phyloP scores from a whole-genome alignment of 2,329 filamentous ascomycete genomes.

The Xylariaceae sp. region DNA sequence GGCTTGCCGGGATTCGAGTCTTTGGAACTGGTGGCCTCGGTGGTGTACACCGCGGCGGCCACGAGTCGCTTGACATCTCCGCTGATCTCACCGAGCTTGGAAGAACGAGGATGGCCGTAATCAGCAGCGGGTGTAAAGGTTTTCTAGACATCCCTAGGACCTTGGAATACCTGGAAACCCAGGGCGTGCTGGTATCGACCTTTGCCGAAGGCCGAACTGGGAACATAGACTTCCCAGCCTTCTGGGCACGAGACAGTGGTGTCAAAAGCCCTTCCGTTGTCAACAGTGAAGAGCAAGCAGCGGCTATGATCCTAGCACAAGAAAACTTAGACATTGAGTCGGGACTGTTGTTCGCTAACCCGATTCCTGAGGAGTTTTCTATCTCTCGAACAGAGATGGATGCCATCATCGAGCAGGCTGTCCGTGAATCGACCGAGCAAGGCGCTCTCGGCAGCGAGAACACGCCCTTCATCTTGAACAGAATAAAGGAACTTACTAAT shows the following conservation, averaged over 20 bases:
- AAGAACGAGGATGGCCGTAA: conserved; percentile 82
- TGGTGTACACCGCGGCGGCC: conserved; percentile 87
- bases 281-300: conserved; percentile 77
- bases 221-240: conserved; percentile 83
- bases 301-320: conserved; percentile 84
- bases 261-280: conserved; percentile 77
- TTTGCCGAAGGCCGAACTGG: conserved; percentile 81
- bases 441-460: conserved; percentile 75
- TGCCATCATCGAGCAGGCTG: conserved; percentile 66
- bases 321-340: conserved; percentile 71
- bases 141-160: conserved; percentile 92
- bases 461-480: conserved; percentile 79
- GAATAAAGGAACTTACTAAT: conserved; percentile 78
- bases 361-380: conserved; percentile 71
- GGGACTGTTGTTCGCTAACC: conserved; percentile 87
- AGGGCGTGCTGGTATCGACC: conserved; percentile 81
- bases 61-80: conserved; percentile 88
- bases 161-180: conserved; percentile 73
- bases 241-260: conserved; percentile 89
- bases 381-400: conserved; percentile 75
- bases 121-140: conserved; percentile 92
- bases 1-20: conserved; percentile 83
- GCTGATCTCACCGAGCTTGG: conserved; percentile 94
- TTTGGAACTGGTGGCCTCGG: conserved; percentile 95
- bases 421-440: conserved; percentile 64